Evolutionary conservation across 2,329 filamentous ascomycete species (phyloP).

Genomic region (Talaromyces sp.): DNA sequence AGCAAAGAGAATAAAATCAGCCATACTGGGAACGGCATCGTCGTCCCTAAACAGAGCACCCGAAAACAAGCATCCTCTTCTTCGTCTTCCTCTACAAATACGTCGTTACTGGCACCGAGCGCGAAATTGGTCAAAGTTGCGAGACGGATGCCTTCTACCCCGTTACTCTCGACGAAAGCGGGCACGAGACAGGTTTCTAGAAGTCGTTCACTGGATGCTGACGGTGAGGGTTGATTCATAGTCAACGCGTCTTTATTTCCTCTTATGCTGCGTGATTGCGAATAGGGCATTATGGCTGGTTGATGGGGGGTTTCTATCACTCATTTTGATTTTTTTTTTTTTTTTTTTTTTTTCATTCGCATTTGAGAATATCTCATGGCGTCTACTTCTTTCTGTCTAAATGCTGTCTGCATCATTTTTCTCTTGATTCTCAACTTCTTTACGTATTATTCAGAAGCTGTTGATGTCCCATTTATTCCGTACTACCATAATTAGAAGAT

Average conservation of each 20-base stretch:
- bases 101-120: slow-evolving; percentile 16
- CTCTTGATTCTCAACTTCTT: neutral
- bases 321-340: neutral
- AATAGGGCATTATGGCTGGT: neutral
- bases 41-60: neutral
- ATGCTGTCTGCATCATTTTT: slow-evolving; percentile 1
- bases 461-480: neutral
- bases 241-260: neutral
- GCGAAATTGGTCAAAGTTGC: slow-evolving; percentile 28
- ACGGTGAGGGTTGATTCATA: slow-evolving; percentile 16
- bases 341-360: slow-evolving; percentile 17
- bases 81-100: neutral
- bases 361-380: slow-evolving; percentile 7
- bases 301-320: too few relatives aligned
- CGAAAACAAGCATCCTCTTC: slow-evolving; percentile 5
- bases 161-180: slow-evolving; percentile 24
- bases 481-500: slow-evolving; percentile 11
- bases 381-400: neutral
- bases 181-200: slow-evolving; percentile 25
- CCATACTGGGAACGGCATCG: neutral
- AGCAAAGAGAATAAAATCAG: slow-evolving; percentile 29
- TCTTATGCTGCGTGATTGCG: neutral
- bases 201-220: slow-evolving; percentile 35
- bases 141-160: slow-evolving; percentile 36
- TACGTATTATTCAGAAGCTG: neutral